phyloP scores from a whole-genome alignment of 2,329 filamentous ascomycete species.

The Alternaria consortialis region DNA sequence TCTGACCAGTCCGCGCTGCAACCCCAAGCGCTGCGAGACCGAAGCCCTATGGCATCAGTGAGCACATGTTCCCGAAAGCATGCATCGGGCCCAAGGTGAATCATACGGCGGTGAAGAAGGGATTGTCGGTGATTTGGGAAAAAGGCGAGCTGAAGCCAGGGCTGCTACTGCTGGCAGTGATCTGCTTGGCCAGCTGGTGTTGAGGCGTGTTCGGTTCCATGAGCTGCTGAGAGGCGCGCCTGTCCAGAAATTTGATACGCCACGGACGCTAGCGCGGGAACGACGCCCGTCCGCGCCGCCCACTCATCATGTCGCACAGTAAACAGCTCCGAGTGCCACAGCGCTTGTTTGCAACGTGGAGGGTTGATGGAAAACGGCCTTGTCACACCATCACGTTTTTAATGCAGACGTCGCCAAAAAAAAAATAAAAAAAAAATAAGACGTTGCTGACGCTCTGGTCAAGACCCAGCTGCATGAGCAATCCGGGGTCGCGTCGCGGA shows the following conservation, averaged over 20 bases:
- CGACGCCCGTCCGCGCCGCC: slow-evolving; percentile 14
- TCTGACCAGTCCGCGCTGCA: slow-evolving; percentile 80
- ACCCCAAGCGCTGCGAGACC: slow-evolving; percentile 91
- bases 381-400: background rate
- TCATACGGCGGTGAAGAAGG: slow-evolving; percentile 63
- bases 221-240: slow-evolving; percentile 15
- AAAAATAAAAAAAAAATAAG: background rate
- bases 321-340: slow-evolving; percentile 6
- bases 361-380: background rate
- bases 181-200: slow-evolving; percentile 51
- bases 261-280: slow-evolving; percentile 25
- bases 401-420: background rate
- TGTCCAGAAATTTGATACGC: slow-evolving; percentile 25
- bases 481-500: slow-evolving; percentile 24
- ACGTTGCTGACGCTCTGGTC: background rate
- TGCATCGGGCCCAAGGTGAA: slow-evolving; percentile 56
- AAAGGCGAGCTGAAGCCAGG: slow-evolving; percentile 53
- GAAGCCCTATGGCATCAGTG: slow-evolving; percentile 68
- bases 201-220: slow-evolving; percentile 52
- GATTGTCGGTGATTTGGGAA: slow-evolving; percentile 59
- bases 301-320: slow-evolving; percentile 7
- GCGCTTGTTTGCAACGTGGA: background rate
- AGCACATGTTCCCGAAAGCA: slow-evolving; percentile 38
- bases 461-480: slow-evolving; percentile 10
- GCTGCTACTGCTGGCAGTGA: slow-evolving; percentile 38